Base-by-base conservation (phyloP, 1,284 basidiomycete genomes). In the Malassezia brasiliensis region DNA sequence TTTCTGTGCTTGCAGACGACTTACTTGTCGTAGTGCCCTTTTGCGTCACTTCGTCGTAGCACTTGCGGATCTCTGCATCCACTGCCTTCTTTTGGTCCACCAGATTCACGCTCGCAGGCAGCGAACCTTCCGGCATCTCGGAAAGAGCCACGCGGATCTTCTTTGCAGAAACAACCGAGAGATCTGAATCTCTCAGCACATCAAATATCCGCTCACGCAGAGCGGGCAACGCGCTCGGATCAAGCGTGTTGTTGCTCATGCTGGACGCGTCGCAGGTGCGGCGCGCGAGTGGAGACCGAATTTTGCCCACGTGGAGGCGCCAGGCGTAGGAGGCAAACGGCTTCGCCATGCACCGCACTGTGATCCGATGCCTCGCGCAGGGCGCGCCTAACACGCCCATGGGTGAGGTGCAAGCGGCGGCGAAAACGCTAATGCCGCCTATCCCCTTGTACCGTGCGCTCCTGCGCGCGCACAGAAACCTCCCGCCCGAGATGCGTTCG, bases 401-500 rank as follows among this genome's bases (percentile, higher is more conserved):
- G 34, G 30, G 31, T 12, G 49, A 39, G 7, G 50, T 57, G 15
- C 50, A 47, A 4, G 40, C 38, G 14, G 55, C 50, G 3, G 35
- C 47, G 7, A 37, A 52, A 17, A 52, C 39, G 50, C 54, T 75
- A 19, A 56, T 75, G 1, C 70, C 70, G 0, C 72, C 73, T 6
- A 40, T 73, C 19, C 68, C 63, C 38, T 62, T 75, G 10, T 74
- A 72, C 48, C 61, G 74, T 2, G 56, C 68, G 9, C 56, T 75
- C 15, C 54, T 75, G 9, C 66, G 72, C 1, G 68, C 65, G 0
- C 74, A 75, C 44, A 59, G 69, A 2, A 41, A 50, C 3, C 65
- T 72, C 11, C 57, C 63, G 9, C 52, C 63, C 11, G 72, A 75
- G 50, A 74, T 75, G 74, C 67, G 73, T 10, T 61, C 65, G 2